These are phyloP conservation scores for Medicago ruthenica DNA, from an alignment of 306 rosid genomes.

Conservation along the genomic window DNA sequence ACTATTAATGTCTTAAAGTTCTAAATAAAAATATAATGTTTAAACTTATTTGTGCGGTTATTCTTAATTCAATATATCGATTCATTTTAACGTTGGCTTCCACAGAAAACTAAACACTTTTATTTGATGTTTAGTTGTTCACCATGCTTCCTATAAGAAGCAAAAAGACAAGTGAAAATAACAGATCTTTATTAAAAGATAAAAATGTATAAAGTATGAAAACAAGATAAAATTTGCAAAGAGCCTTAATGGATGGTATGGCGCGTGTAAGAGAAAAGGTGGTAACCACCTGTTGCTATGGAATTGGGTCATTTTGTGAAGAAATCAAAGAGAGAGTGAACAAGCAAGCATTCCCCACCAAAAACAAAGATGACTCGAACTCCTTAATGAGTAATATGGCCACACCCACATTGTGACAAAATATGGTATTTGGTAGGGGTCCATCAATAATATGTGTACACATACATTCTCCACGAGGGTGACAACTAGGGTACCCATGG, in stretches of 20 bases:
- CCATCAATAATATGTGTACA: no score
- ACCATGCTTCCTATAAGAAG: constrained; percentile 16
- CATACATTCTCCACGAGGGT: no score
- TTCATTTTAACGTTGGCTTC: no score
- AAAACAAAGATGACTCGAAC: constrained; percentile 38
- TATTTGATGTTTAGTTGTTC: constrained; percentile 2
- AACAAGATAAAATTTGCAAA: background rate
- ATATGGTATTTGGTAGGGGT: no score
- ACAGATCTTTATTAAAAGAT: background rate
- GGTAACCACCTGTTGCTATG: constrained; percentile 30
- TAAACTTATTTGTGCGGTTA: no score
- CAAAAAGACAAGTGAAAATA: constrained; percentile 32
- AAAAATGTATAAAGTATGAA: no score
- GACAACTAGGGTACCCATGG: no score
- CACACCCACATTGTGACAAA: no score
- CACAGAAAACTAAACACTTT: background rate
- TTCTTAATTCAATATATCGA: no score
- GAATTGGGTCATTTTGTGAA: constrained; percentile 34
- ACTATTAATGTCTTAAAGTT: no score
- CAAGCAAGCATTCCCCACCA: constrained; percentile 40
- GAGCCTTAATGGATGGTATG: background rate
- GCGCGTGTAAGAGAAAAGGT: constrained; percentile 40
- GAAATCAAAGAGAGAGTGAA: constrained; percentile 28
- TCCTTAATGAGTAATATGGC: no score
- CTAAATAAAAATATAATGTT: no score